Base-by-base conservation (phyloP, 371 early-diverging fungal genomes). In the Vairimorpha necatrix region DNA sequence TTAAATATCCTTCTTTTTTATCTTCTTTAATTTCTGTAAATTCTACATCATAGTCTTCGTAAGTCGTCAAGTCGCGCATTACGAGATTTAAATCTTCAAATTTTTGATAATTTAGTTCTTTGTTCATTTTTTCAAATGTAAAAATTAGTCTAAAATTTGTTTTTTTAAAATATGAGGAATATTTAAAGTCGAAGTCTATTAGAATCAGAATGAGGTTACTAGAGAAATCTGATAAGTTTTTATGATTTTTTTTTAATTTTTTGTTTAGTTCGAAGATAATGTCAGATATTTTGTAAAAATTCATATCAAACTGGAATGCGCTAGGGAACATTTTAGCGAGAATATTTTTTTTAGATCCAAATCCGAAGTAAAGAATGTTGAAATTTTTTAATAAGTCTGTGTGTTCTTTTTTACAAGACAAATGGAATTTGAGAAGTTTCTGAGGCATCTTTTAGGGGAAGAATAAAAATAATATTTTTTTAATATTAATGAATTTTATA, bases 341-440 rank as follows among this genome's bases (percentile, higher is more conserved):
- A 24, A 81, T 53, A 0, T 71, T 38, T 47, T 54, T 69, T 71
- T 83, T 83, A 30, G 65, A 72, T 24, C 84, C 84, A 67, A 81
- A 83, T 28, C 84, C 84, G 56, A 81, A 83, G 60, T 80, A 81
- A 20, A 83, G 38, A 26, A 83, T 53, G 58, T 83, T 83, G 65
- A 79, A 83, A 20, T 56, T 20, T 34, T 62, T 36, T 50, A 79
- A 18, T n/a, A 81, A 26, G 34, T 46, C 54, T 58, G 58, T 72
- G 42, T 60, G 48, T 69, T 83, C 80, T 56, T 72, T 38, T 50
- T 50, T 67, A 36, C 76, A 78, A 18, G n/a, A 69, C 38, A 53
- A 0, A 63, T 80, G 83, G 42, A 83, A 83, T 20, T 73, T 61
- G 7, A 42, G 9, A 13, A 80, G 62, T 32, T 67, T 30, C 32